Conservation (phyloP, 176 grass and related monocot species). For the Luzula sylvatica region DNA sequence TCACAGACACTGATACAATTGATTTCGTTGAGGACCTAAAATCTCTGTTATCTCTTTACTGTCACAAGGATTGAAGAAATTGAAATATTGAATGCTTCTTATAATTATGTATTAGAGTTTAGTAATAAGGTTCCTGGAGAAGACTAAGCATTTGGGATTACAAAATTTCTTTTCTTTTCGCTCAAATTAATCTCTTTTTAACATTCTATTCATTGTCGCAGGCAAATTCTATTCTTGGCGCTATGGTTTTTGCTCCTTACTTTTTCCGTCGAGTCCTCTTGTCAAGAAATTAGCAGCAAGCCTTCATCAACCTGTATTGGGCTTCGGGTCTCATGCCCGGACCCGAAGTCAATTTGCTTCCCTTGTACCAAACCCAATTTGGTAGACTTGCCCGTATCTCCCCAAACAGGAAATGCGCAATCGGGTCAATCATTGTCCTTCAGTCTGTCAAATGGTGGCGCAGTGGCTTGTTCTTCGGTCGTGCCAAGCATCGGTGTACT, state of each 20-base stretch:
- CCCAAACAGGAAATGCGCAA: conserved; percentile 7
- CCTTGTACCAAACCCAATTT: conserved; percentile 24
- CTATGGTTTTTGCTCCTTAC: conserved; percentile 3
- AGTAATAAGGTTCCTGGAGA: too few relatives aligned
- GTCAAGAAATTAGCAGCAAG: neutral
- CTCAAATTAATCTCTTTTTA: too few relatives aligned
- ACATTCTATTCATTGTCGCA: too few relatives aligned
- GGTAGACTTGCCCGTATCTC: conserved; percentile 24
- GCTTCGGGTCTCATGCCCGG: conserved; percentile 39
- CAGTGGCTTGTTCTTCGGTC: conserved; percentile 50
- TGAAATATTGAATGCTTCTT: too few relatives aligned
- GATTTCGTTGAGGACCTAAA: too few relatives aligned
- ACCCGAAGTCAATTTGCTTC: conserved; percentile 57
- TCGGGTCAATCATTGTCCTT: conserved; percentile 31
- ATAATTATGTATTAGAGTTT: too few relatives aligned
- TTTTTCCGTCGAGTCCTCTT: neutral
- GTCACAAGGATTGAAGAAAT: too few relatives aligned
- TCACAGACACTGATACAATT: too few relatives aligned
- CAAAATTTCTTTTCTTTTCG: too few relatives aligned
- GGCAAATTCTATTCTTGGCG: too few relatives aligned
- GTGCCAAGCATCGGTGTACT: conserved; percentile 18
- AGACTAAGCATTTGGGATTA: too few relatives aligned
- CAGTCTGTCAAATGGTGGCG: conserved; percentile 33
- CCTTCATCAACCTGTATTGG: conserved; percentile 25
- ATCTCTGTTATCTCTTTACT: too few relatives aligned